Evolutionary conservation across 441 rosid species (phyloP).

Genomic region (Populus hybrid): DNA sequence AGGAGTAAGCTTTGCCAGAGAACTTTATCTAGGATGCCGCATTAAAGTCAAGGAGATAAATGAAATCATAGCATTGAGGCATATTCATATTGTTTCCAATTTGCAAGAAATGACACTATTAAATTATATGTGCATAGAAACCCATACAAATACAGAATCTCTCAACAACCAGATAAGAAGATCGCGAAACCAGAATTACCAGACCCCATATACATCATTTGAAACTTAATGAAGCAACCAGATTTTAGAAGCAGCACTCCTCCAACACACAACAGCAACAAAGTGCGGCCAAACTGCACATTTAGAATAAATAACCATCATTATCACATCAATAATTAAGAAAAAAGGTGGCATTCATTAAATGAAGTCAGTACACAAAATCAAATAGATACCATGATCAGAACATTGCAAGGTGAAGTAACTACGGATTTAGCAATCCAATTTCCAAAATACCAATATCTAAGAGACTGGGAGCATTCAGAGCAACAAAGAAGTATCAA

Average conservation of each 20-base stretch:
- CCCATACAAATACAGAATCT: not conserved
- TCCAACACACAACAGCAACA: slow-evolving; percentile 84
- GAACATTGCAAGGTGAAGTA: not conserved
- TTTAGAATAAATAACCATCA: not conserved
- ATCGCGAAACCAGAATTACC: not conserved
- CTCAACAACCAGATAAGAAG: not conserved
- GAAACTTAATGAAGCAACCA: not conserved
- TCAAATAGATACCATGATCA: not conserved
- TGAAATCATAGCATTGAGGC: not conserved
- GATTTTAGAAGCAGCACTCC: slow-evolving; percentile 53
- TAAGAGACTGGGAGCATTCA: not conserved
- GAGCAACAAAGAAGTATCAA: not conserved
- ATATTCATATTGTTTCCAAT: slow-evolving; percentile 8
- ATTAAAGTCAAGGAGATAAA: not conserved
- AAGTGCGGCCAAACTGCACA: slow-evolving; percentile 65
- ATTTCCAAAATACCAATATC: not conserved
- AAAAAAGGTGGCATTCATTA: not conserved
- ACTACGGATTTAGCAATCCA: not conserved
- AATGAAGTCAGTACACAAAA: not conserved
- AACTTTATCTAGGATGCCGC: not conserved
- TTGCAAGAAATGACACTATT: not conserved
- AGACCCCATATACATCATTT: slow-evolving; percentile 3
- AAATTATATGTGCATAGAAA: not conserved
- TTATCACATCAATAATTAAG: not conserved
- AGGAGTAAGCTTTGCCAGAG: not conserved